Evolutionary conservation across 202 grass and related monocot species (phyloP), one percentile per base, ranked within the genome.

Genomic region (Setaria viridis): DNA sequence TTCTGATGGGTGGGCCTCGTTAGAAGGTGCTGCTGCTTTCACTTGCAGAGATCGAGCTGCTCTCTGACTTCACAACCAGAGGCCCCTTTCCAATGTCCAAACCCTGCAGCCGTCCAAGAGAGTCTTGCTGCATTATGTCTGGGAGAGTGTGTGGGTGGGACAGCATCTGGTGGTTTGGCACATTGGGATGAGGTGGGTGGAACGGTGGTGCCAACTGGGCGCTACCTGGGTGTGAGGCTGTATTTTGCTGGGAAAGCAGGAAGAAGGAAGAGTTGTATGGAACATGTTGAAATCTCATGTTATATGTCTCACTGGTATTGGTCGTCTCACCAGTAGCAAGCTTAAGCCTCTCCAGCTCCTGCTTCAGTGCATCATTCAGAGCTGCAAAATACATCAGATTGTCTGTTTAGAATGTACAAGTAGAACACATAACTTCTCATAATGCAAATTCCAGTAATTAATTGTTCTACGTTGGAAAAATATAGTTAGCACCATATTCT

Each of bases 341-440:
- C 83, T 91, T 99, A 62, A 99, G 94, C 89, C 90, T 94, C 45
- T 99, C 97, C 85, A 99, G 55, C 86, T 99, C 97, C 85, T 99
- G 92, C 83, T 94, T 97, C 48, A 99, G 80, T 48, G 92, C 94
- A 80, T 97, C 90, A 89, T 97, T 99, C 78, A 99, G 82, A 84
- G 97, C 97, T 99, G 88, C 76, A 93, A 83, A 78, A 86, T 70
- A 79, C 42, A 73, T 35, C 35, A 64, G 39, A 45, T 41, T 67
- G 34, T 42, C 41, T 73, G 56, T 79, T 82, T n/a, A 46, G 25
- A 72, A 72, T 11, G 5, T 21, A 66, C 16, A 80, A 9, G 47
- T 57, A 73, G 10, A n/a, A 25, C 41, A 67, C 25, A 67, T n/a
- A 46, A 39, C 45, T 64, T 79, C 46, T 77, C 64, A 42, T 13